A percentile compares a stretch with the other conserved stretches of the same genome.
phyloP scores from a whole-genome alignment of 106 monocot species.

The Chionographis japonica region DNA sequence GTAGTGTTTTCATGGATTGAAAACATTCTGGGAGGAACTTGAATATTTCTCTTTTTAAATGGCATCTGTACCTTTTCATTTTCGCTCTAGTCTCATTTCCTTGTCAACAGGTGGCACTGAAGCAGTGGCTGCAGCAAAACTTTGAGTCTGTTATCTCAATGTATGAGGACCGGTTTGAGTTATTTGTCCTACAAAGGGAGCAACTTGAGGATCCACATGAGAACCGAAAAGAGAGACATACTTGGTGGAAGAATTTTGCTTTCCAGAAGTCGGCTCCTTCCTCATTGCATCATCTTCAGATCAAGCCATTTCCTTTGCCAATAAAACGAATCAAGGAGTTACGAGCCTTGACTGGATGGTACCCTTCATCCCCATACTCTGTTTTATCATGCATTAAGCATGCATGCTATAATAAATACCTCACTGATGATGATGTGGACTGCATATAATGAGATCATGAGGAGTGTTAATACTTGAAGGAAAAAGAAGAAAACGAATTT shows the following conservation, averaged over 20 bases:
- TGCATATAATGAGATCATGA: too few species aligned
- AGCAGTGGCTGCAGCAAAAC: constrained; percentile 69
- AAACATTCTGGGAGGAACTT: too few species aligned
- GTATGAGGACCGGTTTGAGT: constrained; percentile 84
- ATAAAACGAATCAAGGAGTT: constrained; percentile 84
- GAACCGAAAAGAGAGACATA: constrained; percentile 16
- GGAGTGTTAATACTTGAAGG: too few species aligned
- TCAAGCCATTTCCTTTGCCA: constrained; percentile 45
- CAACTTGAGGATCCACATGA: constrained; percentile 15
- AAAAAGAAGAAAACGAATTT: too few species aligned
- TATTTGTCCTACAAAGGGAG: constrained; percentile 49
- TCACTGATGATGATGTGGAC: too few species aligned
- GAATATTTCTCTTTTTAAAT: neutral
- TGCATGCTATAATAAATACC: neutral
- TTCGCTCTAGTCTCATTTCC: constrained; percentile 1
- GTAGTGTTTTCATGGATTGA: too few species aligned
- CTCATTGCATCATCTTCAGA: constrained; percentile 31
- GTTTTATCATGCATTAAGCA: neutral
- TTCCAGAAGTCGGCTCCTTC: constrained; percentile 25
- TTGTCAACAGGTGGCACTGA: constrained; percentile 63
- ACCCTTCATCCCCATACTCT: neutral
- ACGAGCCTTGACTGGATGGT: constrained; percentile 88
- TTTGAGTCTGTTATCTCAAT: constrained; percentile 82
- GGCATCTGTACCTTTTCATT: too few species aligned
- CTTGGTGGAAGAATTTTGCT: constrained; percentile 55